Base-by-base conservation (phyloP, 768 basidiomycete species). In the Tremella mesenterica region DNA sequence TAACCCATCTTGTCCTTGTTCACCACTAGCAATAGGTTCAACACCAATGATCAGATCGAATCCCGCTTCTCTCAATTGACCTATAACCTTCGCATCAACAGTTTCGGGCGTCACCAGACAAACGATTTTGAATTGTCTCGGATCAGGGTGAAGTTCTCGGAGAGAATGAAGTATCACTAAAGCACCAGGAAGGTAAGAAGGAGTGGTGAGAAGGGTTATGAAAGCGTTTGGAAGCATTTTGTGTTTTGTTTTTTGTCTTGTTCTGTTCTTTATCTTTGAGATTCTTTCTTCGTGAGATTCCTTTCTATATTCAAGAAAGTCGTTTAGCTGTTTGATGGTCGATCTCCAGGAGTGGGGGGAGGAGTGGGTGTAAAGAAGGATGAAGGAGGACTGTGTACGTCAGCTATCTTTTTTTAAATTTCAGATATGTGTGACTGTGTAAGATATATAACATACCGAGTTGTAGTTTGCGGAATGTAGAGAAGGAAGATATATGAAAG, bases 21-120 rank as follows among this genome's bases (percentile, higher is more conserved):
- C 82, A 1, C 69, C 70, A 61, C 70, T 71, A 38, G 79, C 80
- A 60, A 99, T 88, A 44, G 85, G 75, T 75, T 97, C 93, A 23
- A 99, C 92, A 44, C 91, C 95, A 48, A 96, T 77, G 52, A 97
- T 91, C 38, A 85, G 64, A 70, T 92, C 80, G 67, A 85, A 99
- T 18, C 67, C 67, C 8, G 82, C 83, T 66, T 80, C 80, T 57
- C 91, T 79, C 45, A 97, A 79, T 48, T 82, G 79, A 66, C 83
- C 87, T 57, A 91, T 83, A 49, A 86, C 79, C 45, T 80, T 77
- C 23, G 92, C 85, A 72, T 88, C 84, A 71, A 97, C 83, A 0
- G 87, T 85, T 70, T 95, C 89, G 48, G 95, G 95, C 25, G 93
- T 93, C 56, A 93, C 88, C 38, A 99, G 76, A 75, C 90, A 95